These are phyloP conservation scores for Auriscalpium vulgare DNA, from an alignment of 768 basidiomycete species.

Conservation along the genomic window DNA sequence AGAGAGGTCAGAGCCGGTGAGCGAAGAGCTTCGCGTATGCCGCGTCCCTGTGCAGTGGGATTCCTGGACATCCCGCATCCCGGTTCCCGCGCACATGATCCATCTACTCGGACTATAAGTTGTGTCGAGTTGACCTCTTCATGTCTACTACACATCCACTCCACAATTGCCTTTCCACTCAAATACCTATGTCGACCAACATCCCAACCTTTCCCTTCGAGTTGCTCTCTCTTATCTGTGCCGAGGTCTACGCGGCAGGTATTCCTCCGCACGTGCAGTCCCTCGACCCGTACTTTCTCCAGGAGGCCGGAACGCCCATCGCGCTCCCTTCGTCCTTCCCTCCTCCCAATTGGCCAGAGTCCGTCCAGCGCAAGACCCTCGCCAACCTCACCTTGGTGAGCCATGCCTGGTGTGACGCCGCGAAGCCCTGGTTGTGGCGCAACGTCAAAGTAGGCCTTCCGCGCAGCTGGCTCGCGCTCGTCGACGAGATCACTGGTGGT, in stretches of 20 bases:
- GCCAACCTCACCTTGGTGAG: constrained; percentile 69
- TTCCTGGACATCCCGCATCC: no score
- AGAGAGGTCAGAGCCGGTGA: no score
- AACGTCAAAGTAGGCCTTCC: constrained; percentile 78
- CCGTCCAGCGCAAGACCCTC: constrained; percentile 55
- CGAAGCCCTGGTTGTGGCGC: constrained; percentile 85
- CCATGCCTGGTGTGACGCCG: constrained; percentile 69
- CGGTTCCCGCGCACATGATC: no score
- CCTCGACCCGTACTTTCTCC: constrained; percentile 59
- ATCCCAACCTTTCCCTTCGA: constrained; percentile 50
- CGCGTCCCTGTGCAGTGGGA: no score
- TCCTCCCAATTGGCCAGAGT: constrained; percentile 66
- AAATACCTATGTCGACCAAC: background rate
- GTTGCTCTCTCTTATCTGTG: constrained; percentile 64
- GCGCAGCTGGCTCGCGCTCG: constrained; percentile 74
- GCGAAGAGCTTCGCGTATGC: no score
- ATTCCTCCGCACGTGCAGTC: constrained; percentile 47
- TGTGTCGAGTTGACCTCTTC: no score
- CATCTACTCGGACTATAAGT: no score
- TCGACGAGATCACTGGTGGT: constrained; percentile 74
- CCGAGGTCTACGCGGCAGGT: constrained; percentile 59
- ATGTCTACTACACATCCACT: no score
- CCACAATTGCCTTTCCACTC: no score
- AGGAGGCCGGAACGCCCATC: constrained; percentile 39
- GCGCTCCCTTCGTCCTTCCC: constrained; percentile 65